phyloP scores from a whole-genome alignment of 176 grass and related monocot species.

The Zea luxurians region DNA sequence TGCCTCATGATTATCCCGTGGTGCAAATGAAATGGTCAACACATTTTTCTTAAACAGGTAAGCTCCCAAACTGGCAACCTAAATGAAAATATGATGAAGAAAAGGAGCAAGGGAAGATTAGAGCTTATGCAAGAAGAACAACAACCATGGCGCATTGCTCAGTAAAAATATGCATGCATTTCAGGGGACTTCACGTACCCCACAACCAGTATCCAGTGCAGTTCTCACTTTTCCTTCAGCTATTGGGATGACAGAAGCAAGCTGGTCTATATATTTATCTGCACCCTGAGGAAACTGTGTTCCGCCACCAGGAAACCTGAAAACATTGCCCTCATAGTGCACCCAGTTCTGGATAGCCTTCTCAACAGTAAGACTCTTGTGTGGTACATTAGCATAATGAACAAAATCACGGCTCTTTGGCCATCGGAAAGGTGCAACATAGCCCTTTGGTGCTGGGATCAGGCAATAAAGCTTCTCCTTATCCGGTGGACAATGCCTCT shows the following conservation, averaged over 20 bases:
- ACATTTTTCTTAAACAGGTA: constrained; percentile 77
- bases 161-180: constrained; percentile 10
- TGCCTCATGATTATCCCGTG: constrained; percentile 75
- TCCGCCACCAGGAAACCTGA: constrained; percentile 87
- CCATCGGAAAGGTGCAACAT: constrained; percentile 74
- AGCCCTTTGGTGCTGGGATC: constrained; percentile 75
- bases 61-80: constrained; percentile 92
- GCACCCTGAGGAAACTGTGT: constrained; percentile 81
- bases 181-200: constrained; percentile 49
- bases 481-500: constrained; percentile 76
- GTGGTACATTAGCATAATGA: constrained; percentile 71
- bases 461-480: constrained; percentile 69
- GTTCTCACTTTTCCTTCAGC: constrained; percentile 64
- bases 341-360: constrained; percentile 95
- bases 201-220: constrained; percentile 88
- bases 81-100: constrained; percentile 34
- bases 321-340: constrained; percentile 78
- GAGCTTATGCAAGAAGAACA: constrained; percentile 16
- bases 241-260: constrained; percentile 74
- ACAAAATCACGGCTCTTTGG: constrained; percentile 87
- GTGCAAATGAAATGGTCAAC: constrained; percentile 87
- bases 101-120: constrained; percentile 7
- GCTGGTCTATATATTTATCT: constrained; percentile 74
- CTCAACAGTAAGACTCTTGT: constrained; percentile 81
- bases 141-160: neutral